Evolutionary conservation across 108 stramenopile genomes (phyloP).

Genomic region (Cyclotella kingstonii): DNA sequence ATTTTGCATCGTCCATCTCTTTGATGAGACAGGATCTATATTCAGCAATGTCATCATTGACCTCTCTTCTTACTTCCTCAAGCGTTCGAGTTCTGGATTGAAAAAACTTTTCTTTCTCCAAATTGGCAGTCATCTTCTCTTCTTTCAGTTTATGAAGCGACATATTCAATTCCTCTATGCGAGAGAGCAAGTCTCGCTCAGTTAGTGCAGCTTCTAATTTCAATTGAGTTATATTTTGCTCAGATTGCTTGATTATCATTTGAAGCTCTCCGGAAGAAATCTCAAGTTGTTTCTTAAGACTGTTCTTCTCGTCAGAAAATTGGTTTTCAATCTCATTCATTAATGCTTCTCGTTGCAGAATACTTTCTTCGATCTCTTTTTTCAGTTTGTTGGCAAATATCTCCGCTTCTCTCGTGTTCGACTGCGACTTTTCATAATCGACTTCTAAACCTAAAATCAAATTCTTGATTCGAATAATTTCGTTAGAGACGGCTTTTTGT

Average conservation of each 20-base stretch:
- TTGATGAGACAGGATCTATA: conserved; percentile 11
- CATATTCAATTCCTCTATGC: conserved; percentile 17
- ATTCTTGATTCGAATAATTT: conserved; percentile 23
- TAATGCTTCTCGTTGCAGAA: conserved; percentile 36
- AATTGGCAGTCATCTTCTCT: conserved; percentile 12
- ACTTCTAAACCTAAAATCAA: conserved; percentile 21
- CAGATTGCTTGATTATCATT: conserved; percentile 12
- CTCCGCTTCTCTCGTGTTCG: conserved; percentile 18
- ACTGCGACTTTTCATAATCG: conserved; percentile 19
- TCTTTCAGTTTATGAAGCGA: conserved; percentile 19
- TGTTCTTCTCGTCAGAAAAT: conserved; percentile 27
- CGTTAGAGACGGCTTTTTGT: conserved; percentile 26
- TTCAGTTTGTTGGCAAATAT: conserved; percentile 24
- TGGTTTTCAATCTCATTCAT: conserved; percentile 56
- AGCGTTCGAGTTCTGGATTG: conserved; percentile 19
- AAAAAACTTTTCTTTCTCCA: conserved; percentile 23
- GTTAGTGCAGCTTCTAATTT: conserved; percentile 4
- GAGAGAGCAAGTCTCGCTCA: conserved; percentile 19
- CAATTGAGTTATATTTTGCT: conserved; percentile 13
- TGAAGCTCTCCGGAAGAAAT: conserved; percentile 24
- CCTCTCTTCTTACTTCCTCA: conserved; percentile 20
- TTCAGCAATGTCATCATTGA: conserved; percentile 9
- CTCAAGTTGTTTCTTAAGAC: conserved; percentile 10
- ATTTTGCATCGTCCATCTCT: conserved; percentile 5
- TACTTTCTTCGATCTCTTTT: conserved; percentile 46